A percentile compares a stretch with the other conserved stretches of the same genome.
Evolutionary conservation across 257 asterid species (phyloP).

Genomic region (Knoxia roxburghii): DNA sequence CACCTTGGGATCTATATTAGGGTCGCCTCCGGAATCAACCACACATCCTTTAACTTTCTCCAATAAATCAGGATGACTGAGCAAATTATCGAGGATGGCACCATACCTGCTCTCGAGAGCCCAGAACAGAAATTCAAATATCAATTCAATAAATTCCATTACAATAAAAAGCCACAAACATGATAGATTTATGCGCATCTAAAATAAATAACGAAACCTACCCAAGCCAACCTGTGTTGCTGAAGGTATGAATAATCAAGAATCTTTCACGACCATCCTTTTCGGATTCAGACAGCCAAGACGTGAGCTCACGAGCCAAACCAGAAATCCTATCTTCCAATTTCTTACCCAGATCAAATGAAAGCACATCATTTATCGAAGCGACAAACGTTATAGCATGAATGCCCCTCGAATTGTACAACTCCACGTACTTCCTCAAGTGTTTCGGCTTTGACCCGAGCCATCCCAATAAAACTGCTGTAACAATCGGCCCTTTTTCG

Average conservation of each 20-base stretch:
- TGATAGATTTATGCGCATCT: neutral
- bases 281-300: conserved; percentile 51
- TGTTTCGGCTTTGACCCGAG: conserved; percentile 73
- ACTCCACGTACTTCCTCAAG: conserved; percentile 58
- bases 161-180: neutral
- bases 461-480: conserved; percentile 89
- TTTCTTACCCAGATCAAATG: conserved; percentile 63
- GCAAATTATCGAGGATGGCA: conserved; percentile 57
- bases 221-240: conserved; percentile 98
- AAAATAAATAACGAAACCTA: conserved; percentile 38
- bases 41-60: conserved; percentile 75
- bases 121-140: neutral
- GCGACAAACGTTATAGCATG: conserved; percentile 65
- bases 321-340: conserved; percentile 48
- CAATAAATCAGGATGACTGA: conserved; percentile 47
- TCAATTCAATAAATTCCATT: neutral
- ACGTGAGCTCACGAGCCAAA: conserved; percentile 46
- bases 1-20: conserved; percentile 83
- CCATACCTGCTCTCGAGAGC: conserved; percentile 52
- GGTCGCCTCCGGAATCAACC: conserved; percentile 93
- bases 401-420: conserved; percentile 60
- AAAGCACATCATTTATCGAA: conserved; percentile 68
- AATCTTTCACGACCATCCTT: conserved; percentile 47
- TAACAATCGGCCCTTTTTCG: conserved; percentile 42
- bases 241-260: conserved; percentile 77